Evolutionary conservation across 2,329 filamentous ascomycete genomes (phyloP).

Genomic region (Penicillium sp.): DNA sequence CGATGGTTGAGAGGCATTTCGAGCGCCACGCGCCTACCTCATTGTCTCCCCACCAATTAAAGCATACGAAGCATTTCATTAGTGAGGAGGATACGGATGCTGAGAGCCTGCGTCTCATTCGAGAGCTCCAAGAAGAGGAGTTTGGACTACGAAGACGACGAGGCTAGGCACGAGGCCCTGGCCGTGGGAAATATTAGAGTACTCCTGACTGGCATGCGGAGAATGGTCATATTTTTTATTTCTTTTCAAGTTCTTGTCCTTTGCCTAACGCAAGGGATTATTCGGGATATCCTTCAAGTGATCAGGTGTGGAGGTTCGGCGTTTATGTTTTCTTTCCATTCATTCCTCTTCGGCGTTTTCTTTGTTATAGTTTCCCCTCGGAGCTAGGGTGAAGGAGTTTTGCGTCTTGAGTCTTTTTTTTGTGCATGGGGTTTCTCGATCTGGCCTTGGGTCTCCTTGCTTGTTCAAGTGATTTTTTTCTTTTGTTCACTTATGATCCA

Average conservation of each 20-base stretch:
- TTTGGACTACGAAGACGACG: constrained; percentile 44
- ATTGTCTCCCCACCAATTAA: constrained; percentile 29
- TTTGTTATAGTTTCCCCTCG: not conserved
- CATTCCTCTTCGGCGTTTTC: constrained; percentile 5
- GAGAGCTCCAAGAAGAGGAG: constrained; percentile 48
- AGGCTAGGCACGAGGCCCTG: constrained; percentile 3
- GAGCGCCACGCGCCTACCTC: constrained; percentile 25
- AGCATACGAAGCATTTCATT: constrained; percentile 28
- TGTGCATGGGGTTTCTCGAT: constrained; percentile 7
- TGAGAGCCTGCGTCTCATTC: constrained; percentile 46
- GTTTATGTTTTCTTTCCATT: constrained; percentile 14
- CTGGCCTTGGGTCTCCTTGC: constrained; percentile 1
- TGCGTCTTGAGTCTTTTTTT: not conserved
- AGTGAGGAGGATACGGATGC: constrained; percentile 39
- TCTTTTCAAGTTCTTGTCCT: constrained; percentile 10
- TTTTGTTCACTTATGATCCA: constrained; percentile 9
- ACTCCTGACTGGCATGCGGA: constrained; percentile 1
- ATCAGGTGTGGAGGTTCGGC: constrained; percentile 15
- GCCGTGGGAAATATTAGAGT: not conserved
- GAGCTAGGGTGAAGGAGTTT: not conserved
- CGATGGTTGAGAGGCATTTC: constrained; percentile 40
- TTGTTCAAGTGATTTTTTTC: constrained; percentile 4
- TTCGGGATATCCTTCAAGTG: constrained; percentile 21
- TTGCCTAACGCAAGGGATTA: constrained; percentile 7
- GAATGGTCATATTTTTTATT: constrained; percentile 4